phyloP scores from a whole-genome alignment of 169 alveolate species.

The Plasmodium gonderi region DNA sequence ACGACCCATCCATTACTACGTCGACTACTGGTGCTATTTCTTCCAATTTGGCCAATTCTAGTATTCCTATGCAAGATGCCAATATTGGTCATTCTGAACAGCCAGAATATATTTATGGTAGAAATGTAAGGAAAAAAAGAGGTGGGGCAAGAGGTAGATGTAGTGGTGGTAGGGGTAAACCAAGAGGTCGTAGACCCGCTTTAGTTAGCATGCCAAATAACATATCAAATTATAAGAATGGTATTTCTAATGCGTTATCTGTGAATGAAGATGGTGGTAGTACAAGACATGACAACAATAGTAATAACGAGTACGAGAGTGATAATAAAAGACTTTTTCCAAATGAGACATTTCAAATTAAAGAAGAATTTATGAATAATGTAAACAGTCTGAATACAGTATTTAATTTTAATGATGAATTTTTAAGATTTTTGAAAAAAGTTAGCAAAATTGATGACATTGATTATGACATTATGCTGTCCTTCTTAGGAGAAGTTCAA shows the following conservation, averaged over 20 bases:
- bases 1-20: neutral
- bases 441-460: constrained; percentile 59
- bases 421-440: constrained; percentile 28
- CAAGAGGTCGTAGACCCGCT: neutral
- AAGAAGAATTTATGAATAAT: constrained; percentile 60
- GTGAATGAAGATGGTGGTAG: neutral
- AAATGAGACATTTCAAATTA: constrained; percentile 48
- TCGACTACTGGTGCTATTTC: neutral
- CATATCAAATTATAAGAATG: neutral
- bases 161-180: neutral
- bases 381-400: constrained; percentile 59
- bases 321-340: constrained; percentile 8
- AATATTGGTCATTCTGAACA: neutral
- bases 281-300: neutral
- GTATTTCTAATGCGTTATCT: neutral
- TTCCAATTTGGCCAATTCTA: neutral
- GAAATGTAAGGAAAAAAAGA: neutral
- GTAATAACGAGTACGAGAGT: neutral
- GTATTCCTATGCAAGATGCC: neutral
- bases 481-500: constrained; percentile 49
- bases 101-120: neutral
- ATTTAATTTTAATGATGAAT: constrained; percentile 66
- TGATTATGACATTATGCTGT: constrained; percentile 54
- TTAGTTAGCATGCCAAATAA: neutral
- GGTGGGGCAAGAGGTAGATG: neutral